phyloP scores from a whole-genome alignment of 176 grass and related monocot species.

The Oryza nivara region DNA sequence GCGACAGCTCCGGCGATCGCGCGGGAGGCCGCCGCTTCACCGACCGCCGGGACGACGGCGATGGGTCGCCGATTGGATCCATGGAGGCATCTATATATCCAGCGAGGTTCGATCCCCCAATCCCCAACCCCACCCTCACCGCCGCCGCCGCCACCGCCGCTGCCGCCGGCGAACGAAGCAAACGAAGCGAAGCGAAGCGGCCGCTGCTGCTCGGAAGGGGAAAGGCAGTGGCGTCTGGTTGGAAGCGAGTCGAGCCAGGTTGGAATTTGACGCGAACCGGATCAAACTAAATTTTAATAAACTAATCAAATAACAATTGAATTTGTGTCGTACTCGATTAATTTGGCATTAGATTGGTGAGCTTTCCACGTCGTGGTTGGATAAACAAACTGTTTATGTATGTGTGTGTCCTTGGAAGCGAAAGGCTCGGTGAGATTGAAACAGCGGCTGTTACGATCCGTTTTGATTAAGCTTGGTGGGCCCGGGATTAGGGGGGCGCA shows the following conservation, averaged over 20 bases:
- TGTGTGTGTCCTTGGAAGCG: neutral
- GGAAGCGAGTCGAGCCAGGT: slow-evolving; percentile 44
- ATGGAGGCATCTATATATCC: slow-evolving; percentile 51
- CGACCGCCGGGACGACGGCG: slow-evolving; percentile 43
- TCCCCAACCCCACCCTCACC: neutral
- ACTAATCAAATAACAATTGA: slow-evolving; percentile 22
- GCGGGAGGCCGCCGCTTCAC: slow-evolving; percentile 40
- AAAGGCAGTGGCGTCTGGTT: slow-evolving; percentile 45
- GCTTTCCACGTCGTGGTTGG: slow-evolving; percentile 51
- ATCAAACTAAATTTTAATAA: neutral
- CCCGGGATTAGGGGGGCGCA: neutral
- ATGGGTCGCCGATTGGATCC: slow-evolving; percentile 37
- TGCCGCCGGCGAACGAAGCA: slow-evolving; percentile 5
- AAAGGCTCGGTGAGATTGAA: neutral
- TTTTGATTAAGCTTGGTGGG: neutral
- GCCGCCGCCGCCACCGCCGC: neutral
- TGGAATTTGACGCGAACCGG: slow-evolving; percentile 33
- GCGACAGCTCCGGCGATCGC: slow-evolving; percentile 51
- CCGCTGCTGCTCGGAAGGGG: neutral
- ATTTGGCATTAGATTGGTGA: slow-evolving; percentile 24
- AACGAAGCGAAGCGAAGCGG: neutral
- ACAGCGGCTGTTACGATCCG: neutral
- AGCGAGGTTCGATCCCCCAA: neutral
- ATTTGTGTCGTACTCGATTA: neutral
- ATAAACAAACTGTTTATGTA: neutral